These are phyloP conservation scores for Crotalaria pallida DNA, from an alignment of 306 rosid genomes.

Conservation along the genomic window DNA sequence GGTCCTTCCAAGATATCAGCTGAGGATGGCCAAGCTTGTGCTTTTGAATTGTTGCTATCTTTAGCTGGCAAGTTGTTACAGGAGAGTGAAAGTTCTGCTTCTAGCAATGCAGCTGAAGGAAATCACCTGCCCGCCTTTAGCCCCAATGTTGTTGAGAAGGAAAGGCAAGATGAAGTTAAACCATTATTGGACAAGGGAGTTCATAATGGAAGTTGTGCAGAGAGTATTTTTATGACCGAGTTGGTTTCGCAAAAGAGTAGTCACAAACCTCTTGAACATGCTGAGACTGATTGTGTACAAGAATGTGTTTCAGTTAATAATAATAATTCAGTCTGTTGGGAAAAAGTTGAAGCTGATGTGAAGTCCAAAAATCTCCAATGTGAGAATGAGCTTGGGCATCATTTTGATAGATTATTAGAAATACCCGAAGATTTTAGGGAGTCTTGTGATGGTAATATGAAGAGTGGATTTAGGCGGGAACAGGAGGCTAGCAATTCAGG, in stretches of 20 bases:
- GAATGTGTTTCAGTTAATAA: constrained; percentile 41
- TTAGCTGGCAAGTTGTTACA: constrained; percentile 83
- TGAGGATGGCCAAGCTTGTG: constrained; percentile 51
- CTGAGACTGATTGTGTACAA: constrained; percentile 35
- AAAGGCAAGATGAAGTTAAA: constrained; percentile 35
- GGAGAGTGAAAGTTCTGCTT: constrained; percentile 79
- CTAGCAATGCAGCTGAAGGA: constrained; percentile 76
- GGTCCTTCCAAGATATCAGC: constrained; percentile 42
- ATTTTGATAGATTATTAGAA: constrained; percentile 37
- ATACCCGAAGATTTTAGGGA: constrained; percentile 32
- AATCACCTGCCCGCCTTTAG: constrained; percentile 35
- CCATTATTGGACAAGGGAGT: constrained; percentile 27
- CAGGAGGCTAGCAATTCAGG: constrained; percentile 30
- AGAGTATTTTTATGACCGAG: constrained; percentile 39
- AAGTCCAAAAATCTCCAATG: constrained; percentile 38
- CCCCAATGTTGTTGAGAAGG: constrained; percentile 38
- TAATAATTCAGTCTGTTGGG: constrained; percentile 33
- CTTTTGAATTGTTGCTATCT: constrained; percentile 81
- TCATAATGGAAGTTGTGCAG: constrained; percentile 49
- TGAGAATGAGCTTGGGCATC: constrained; percentile 32
- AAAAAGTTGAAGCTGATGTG: constrained; percentile 30
- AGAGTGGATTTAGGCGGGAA: constrained; percentile 26
- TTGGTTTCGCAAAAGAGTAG: constrained; percentile 28
- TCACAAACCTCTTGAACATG: constrained; percentile 29
- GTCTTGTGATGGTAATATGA: constrained; percentile 33